A percentile compares a stretch with the other conserved stretches of the same genome.
Evolutionary conservation across 2,329 filamentous ascomycete species (phyloP).

Genomic region (Gnomoniopsis smithogilvyi): DNA sequence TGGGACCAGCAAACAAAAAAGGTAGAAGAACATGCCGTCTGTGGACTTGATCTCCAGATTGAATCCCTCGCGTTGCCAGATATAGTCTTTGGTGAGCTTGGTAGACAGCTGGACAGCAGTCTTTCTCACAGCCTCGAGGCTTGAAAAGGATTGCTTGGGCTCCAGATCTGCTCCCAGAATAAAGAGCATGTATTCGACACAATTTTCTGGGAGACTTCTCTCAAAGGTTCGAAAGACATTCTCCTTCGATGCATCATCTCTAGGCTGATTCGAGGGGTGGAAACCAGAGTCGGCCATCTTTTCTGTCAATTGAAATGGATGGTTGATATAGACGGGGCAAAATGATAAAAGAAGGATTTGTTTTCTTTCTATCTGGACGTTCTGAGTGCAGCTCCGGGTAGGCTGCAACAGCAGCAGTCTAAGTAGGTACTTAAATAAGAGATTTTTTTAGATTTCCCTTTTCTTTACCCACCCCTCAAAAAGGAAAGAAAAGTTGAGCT

Average conservation of each 20-base stretch:
- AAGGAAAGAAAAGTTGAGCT: too few relatives aligned
- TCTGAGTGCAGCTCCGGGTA: too few relatives aligned
- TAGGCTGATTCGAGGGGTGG: not conserved
- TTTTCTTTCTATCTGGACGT: too few relatives aligned
- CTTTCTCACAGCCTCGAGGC: slow-evolving; percentile 70
- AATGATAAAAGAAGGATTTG: not conserved
- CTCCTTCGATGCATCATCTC: not conserved
- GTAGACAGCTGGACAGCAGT: slow-evolving; percentile 61
- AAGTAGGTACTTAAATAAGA: too few relatives aligned
- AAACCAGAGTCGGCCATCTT: not conserved
- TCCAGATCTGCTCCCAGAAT: slow-evolving; percentile 58
- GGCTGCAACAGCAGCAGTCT: too few relatives aligned
- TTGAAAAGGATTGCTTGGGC: slow-evolving; percentile 55
- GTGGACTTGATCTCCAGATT: slow-evolving; percentile 62
- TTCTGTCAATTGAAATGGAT: not conserved
- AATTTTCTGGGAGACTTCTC: slow-evolving; percentile 68
- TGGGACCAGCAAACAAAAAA: not conserved
- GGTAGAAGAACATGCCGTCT: slow-evolving; percentile 42
- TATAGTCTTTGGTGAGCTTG: slow-evolving; percentile 74
- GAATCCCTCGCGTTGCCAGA: slow-evolving; percentile 90
- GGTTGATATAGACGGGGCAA: not conserved
- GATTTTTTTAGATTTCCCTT: too few relatives aligned
- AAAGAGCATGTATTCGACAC: slow-evolving; percentile 80
- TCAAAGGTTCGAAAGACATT: slow-evolving; percentile 26
- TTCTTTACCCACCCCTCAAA: too few relatives aligned